These are phyloP conservation scores for Bigelowiella natans DNA, from an alignment of 78 protist genomes.

Conservation along the genomic window DNA sequence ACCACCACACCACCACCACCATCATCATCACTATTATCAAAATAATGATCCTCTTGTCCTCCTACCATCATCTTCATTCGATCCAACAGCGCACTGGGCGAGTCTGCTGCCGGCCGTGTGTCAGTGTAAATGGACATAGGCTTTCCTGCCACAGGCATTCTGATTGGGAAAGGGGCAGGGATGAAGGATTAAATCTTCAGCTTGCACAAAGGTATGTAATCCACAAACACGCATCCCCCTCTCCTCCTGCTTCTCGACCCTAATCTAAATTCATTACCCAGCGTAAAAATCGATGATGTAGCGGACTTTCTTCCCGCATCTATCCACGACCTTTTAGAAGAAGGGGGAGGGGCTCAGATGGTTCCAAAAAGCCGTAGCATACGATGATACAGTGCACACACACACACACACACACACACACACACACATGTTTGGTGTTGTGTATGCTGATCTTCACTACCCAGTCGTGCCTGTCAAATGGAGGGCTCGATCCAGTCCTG, in stretches of 20 bases:
- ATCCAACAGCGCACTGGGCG: not conserved
- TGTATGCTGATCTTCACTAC: not conserved
- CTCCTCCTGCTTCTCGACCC: no score
- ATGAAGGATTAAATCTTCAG: not conserved
- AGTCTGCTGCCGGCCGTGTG: not conserved
- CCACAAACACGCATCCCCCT: not conserved
- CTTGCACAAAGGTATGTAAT: not conserved
- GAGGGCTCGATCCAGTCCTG: no score
- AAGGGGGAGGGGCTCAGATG: no score
- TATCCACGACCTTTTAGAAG: conserved; percentile 26
- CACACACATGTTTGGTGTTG: not conserved
- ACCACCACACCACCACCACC: no score
- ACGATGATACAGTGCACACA: no score
- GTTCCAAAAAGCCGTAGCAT: no score
- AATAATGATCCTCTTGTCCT: no score
- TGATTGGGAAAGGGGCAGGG: not conserved
- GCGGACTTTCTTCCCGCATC: conserved; percentile 57
- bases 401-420: not conserved
- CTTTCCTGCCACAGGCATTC: not conserved
- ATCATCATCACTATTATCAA: no score
- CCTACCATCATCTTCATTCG: not conserved
- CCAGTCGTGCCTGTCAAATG: no score
- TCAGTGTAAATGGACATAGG: not conserved
- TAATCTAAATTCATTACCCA: conserved; percentile 8
- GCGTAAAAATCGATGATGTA: conserved; percentile 64